phyloP scores from a whole-genome alignment of 441 rosid genomes.

The Pelargonium citronellum region DNA sequence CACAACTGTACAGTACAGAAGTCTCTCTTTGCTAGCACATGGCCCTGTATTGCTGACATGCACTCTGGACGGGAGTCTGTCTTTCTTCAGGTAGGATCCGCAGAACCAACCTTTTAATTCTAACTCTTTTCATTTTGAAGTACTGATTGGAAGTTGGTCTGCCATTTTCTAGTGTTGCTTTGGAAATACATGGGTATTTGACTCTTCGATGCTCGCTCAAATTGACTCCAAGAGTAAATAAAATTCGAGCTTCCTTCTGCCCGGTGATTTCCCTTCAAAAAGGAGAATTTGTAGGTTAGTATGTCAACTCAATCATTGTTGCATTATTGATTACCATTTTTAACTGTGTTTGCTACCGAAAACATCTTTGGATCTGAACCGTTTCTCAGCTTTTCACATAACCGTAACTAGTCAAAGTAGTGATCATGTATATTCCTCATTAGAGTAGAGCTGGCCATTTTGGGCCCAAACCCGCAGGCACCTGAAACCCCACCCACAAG shows the following conservation, averaged over 20 bases:
- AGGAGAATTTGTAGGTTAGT: constrained; percentile 86
- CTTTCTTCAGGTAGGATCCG: constrained; percentile 71
- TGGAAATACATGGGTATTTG: constrained; percentile 76
- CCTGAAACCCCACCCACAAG: no score
- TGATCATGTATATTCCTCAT: background rate
- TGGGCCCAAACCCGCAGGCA: no score
- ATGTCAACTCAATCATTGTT: background rate
- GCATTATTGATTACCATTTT: background rate
- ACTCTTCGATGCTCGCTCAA: constrained; percentile 84
- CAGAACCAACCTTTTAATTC: constrained; percentile 10
- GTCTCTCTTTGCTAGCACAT: constrained; percentile 80
- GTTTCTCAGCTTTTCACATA: background rate
- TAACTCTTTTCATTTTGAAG: background rate
- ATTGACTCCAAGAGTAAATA: constrained; percentile 60
- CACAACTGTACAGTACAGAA: constrained; percentile 78
- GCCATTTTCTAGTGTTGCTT: constrained; percentile 60
- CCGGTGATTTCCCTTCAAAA: constrained; percentile 82
- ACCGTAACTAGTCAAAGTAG: background rate
- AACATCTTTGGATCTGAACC: background rate
- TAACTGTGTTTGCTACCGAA: background rate
- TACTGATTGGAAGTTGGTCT: constrained; percentile 12
- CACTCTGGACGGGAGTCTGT: constrained; percentile 78
- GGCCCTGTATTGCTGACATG: constrained; percentile 91
- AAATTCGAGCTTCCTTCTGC: constrained; percentile 79
- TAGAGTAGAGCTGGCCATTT: no score